phyloP scores from a whole-genome alignment of 2,329 filamentous ascomycete genomes.

The Stachybotrys chlorohalonatus region DNA sequence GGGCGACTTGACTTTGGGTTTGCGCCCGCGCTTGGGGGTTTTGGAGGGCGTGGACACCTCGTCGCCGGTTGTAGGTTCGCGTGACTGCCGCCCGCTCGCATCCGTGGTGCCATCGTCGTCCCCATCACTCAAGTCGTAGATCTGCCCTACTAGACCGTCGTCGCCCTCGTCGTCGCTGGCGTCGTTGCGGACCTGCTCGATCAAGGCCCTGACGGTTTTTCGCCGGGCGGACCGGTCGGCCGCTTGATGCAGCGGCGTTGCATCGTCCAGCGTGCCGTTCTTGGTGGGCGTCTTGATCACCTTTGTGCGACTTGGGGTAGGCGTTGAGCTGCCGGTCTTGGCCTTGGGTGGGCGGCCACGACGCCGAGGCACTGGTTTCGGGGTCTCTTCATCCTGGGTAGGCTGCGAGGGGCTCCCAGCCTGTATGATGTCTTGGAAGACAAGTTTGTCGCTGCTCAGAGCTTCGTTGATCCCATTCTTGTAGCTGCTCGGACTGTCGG shows the following conservation, averaged over 20 bases:
- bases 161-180: constrained; percentile 68
- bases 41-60: constrained; percentile 37
- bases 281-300: constrained; percentile 30
- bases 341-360: constrained; percentile 25
- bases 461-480: no score
- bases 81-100: constrained; percentile 8
- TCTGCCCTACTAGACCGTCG: constrained; percentile 61
- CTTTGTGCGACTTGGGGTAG: constrained; percentile 24
- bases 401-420: constrained; percentile 1
- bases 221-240: constrained; percentile 78
- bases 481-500: neutral
- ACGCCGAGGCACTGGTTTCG: constrained; percentile 23
- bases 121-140: constrained; percentile 50
- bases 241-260: constrained; percentile 58
- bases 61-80: constrained; percentile 11
- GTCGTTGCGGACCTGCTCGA: constrained; percentile 60
- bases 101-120: constrained; percentile 30
- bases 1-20: constrained; percentile 46
- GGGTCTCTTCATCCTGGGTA: constrained; percentile 13
- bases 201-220: constrained; percentile 71
- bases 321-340: constrained; percentile 17
- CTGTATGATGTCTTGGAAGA: no score
- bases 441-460: neutral
- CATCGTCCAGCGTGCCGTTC: constrained; percentile 19
- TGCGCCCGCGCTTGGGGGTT: constrained; percentile 17